Percentiles rank a stretch among this genome's conserved stretches.
phyloP scores from a whole-genome alignment of 306 rosid genomes.

The Inga leiocalycina region DNA sequence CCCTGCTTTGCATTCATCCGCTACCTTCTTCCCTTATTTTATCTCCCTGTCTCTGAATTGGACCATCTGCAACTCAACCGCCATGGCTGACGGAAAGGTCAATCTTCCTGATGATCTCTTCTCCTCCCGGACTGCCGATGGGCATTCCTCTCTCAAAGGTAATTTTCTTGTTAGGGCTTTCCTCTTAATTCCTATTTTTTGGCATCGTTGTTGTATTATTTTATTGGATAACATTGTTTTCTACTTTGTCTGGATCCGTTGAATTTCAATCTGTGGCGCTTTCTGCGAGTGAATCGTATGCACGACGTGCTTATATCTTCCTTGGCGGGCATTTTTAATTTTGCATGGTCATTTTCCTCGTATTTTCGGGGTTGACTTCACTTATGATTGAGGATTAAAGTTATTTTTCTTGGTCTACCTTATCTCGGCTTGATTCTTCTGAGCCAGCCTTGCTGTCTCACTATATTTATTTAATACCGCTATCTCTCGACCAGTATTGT shows the following conservation, averaged over 20 bases:
- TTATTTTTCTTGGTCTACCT: constrained; percentile 18
- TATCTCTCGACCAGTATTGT: neutral
- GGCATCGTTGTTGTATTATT: neutral
- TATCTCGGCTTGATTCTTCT: neutral
- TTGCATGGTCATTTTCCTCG: neutral
- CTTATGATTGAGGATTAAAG: constrained; percentile 37
- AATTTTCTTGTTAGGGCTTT: constrained; percentile 39
- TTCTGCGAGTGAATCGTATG: constrained; percentile 30
- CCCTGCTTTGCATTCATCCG: constrained; percentile 24
- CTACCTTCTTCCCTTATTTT: constrained; percentile 19
- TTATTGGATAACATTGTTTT: constrained; percentile 17
- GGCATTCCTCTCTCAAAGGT: constrained; percentile 50
- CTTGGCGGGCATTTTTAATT: neutral
- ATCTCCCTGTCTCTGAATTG: constrained; percentile 35
- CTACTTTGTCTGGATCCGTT: constrained; percentile 41
- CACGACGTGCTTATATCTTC: constrained; percentile 25
- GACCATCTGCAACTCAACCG: constrained; percentile 33
- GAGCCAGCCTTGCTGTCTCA: neutral
- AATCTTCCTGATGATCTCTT: constrained; percentile 70
- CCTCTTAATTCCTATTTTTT: neutral
- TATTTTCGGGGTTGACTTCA: constrained; percentile 34
- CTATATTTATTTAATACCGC: neutral
- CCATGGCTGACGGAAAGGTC: constrained; percentile 55
- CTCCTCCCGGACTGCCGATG: constrained; percentile 49
- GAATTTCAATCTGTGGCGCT: constrained; percentile 35